Base-by-base conservation (phyloP, 2,329 filamentous ascomycete species). In the Graphiopsis chlorocephala region DNA sequence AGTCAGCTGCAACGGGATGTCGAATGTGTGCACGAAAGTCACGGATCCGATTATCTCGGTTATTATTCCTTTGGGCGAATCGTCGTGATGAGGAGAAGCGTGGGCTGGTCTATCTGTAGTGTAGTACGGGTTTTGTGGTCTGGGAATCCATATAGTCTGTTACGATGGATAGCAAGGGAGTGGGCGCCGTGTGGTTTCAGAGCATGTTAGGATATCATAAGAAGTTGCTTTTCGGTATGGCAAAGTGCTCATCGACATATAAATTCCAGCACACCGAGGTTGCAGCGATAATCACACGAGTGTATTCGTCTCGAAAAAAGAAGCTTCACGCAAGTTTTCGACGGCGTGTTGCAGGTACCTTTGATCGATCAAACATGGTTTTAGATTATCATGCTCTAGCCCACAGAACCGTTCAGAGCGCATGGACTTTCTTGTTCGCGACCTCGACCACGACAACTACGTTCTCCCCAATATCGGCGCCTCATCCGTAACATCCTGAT, bases 1-100 rank as follows among this genome's bases (percentile, higher is more conserved):
- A 1, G 58, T 75, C 56, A 69, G 64, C 50, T 75, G 73, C 59
- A 63, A 72, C 64, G 70, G 71, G 12, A 64, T 48, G 23, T 20
- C 57, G 23, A 69, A 68, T 52, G 66, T 62, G 45, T 70, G 70
- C 48, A 65, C 64, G 2, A 56, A 26, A 7, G 29, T 56, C 26
- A 28, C 50, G 2, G 33, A 55, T 12, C 50, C 50, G 15, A n/a
- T 55, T 11, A 55, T 55, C 47, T 28, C 23, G 12, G 26, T 25
- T 12, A 28, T 10, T 4, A 45, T 45, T 4, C 38, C 38, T 12
- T 20, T 50, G 47, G 47, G 47, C 25, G 47, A 4, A 14, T 1
- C 23, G 6, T 50, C 47, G 20, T 25, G 23, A 50, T 28, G 1
- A 17, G 23, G 2, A 15, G 3, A 6, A 3, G 23, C 23, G 5